These are phyloP conservation scores for Mycena metata DNA, from an alignment of 768 basidiomycete genomes.

Conservation along the genomic window DNA sequence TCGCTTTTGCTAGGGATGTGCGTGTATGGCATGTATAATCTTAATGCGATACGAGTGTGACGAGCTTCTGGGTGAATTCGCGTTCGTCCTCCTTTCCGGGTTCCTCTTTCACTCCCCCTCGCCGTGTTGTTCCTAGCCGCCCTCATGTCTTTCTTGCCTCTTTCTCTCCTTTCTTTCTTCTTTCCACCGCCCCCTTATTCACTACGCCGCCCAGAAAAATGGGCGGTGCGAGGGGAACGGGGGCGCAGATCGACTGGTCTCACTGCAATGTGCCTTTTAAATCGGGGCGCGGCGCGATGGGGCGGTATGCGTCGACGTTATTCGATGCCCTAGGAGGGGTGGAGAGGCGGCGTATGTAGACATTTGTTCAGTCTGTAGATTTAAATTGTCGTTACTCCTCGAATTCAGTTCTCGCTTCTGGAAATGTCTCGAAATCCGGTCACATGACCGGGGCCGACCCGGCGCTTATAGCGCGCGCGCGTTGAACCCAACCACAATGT, in stretches of 20 bases:
- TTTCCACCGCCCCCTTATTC: constrained; percentile 79
- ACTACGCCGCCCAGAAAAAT: constrained; percentile 73
- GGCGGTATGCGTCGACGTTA: background rate
- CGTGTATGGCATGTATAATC: too few species aligned
- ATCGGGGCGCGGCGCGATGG: constrained; percentile 1
- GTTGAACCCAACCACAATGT: constrained; percentile 19
- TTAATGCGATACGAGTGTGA: too few species aligned
- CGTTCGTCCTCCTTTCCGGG: too few species aligned
- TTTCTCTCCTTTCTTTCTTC: too few species aligned
- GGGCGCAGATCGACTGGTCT: constrained; percentile 70
- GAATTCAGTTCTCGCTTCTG: background rate
- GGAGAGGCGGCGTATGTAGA: too few species aligned
- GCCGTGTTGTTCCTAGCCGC: too few species aligned
- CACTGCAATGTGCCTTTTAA: constrained; percentile 34
- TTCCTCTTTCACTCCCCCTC: too few species aligned
- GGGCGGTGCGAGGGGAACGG: constrained; percentile 83
- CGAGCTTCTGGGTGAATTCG: too few species aligned
- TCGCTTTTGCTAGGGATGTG: too few species aligned
- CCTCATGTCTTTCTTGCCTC: too few species aligned
- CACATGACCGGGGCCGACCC: constrained; percentile 22
- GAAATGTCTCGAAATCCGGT: constrained; percentile 16
- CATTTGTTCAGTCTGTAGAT: too few species aligned
- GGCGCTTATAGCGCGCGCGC: background rate
- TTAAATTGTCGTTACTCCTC: background rate
- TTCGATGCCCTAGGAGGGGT: too few species aligned